Evolutionary conservation across 306 rosid genomes (phyloP).

Genomic region (Medicago lupulina): DNA sequence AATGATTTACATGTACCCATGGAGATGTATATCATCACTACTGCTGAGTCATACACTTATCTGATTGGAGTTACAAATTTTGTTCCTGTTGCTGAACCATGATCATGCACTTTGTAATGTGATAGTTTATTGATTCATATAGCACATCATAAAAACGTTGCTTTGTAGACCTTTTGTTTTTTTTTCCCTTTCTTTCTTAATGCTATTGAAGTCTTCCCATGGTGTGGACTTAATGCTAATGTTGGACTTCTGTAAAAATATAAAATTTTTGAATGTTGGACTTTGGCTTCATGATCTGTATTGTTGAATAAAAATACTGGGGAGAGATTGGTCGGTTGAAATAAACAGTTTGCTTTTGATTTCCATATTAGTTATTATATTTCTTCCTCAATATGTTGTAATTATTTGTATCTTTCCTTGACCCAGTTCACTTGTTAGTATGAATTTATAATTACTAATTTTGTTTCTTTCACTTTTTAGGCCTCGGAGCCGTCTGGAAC

Average conservation of each 20-base stretch:
- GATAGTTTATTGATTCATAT: slow-evolving; percentile 15
- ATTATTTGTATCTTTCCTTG: neutral
- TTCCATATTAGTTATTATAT: slow-evolving; percentile 1
- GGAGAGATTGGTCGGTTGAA: slow-evolving; percentile 7
- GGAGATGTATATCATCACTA: neutral
- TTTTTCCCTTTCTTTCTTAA: neutral
- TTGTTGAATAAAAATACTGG: slow-evolving; percentile 21
- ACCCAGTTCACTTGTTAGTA: neutral
- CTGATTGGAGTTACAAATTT: slow-evolving; percentile 4
- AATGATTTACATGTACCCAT: slow-evolving; percentile 20
- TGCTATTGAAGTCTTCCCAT: neutral
- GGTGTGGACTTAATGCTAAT: neutral
- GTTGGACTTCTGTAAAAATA: too few relatives aligned
- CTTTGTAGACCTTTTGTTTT: neutral
- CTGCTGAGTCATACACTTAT: neutral
- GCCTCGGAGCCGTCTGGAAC: slow-evolving; percentile 99
- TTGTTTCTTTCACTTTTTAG: slow-evolving; percentile 41
- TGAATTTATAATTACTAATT: neutral
- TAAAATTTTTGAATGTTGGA: too few relatives aligned
- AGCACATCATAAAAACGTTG: neutral
- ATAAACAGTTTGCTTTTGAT: slow-evolving; percentile 1
- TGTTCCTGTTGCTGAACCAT: slow-evolving; percentile 2
- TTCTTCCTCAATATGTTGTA: neutral
- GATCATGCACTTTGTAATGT: neutral
- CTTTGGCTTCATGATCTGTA: neutral